phyloP scores from a whole-genome alignment of 352 stramenopile species.

The Pythium biforme region DNA sequence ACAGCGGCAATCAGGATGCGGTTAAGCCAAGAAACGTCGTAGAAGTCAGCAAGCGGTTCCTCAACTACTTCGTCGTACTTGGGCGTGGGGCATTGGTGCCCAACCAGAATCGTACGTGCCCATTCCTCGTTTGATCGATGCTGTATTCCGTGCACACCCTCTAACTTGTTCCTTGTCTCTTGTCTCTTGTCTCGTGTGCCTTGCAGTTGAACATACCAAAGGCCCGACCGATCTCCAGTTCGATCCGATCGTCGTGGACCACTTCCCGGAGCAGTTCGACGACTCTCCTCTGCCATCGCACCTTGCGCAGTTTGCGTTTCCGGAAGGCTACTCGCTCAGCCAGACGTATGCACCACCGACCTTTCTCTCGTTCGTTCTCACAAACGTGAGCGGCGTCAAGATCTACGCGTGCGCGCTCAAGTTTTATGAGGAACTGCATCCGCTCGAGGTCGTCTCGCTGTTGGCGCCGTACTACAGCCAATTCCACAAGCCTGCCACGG shows the following conservation, averaged over 20 bases:
- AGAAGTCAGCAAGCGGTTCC: conserved; percentile 76
- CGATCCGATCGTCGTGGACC: conserved; percentile 57
- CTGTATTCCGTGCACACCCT: not conserved
- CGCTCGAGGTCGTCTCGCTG: conserved; percentile 76
- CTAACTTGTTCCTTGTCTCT: not conserved
- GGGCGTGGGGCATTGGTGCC: conserved; percentile 52
- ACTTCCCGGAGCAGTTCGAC: conserved; percentile 57
- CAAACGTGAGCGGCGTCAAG: conserved; percentile 75
- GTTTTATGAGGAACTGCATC: conserved; percentile 82
- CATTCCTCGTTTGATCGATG: not conserved
- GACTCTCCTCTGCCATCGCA: conserved; percentile 63
- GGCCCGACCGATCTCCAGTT: conserved; percentile 73
- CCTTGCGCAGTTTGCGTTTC: conserved; percentile 79
- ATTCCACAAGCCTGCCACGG: not conserved
- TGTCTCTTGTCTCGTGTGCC: not conserved
- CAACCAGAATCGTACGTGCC: conserved; percentile 62
- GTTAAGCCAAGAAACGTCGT: conserved; percentile 54
- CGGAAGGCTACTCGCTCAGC: conserved; percentile 65
- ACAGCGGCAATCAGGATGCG: conserved; percentile 30
- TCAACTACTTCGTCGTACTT: conserved; percentile 85
- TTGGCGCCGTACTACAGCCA: conserved; percentile 44
- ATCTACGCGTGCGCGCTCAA: conserved; percentile 79
- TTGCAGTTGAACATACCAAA: conserved; percentile 68
- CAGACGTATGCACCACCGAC: conserved; percentile 54
- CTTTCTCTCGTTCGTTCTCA: conserved; percentile 86